Evolutionary conservation across 2,329 filamentous ascomycete genomes (phyloP).

Genomic region (Dactylellina sp.): DNA sequence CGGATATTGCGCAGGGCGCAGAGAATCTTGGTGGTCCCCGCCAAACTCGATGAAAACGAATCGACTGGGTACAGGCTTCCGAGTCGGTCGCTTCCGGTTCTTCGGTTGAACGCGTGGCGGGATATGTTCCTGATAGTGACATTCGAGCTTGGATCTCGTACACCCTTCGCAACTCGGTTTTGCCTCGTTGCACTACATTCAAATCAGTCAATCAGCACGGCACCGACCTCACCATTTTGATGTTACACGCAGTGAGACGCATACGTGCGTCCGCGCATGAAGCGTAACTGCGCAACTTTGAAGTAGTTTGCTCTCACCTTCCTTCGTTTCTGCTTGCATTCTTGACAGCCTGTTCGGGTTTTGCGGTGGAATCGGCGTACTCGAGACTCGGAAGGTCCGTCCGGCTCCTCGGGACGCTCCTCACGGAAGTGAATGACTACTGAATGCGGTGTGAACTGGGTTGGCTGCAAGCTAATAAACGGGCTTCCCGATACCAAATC

Average conservation of each 20-base stretch:
- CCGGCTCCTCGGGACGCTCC: constrained; percentile 40
- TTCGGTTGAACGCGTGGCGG: constrained; percentile 48
- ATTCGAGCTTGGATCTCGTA: constrained; percentile 36
- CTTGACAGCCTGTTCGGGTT: constrained; percentile 47
- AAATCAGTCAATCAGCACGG: no score
- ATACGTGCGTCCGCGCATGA: no score
- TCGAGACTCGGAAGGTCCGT: constrained; percentile 12
- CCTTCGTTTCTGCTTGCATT: constrained; percentile 53
- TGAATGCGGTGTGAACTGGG: constrained; percentile 32
- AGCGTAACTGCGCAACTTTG: background rate
- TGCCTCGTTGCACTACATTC: constrained; percentile 43
- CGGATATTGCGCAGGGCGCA: no score
- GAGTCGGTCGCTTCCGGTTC: constrained; percentile 47
- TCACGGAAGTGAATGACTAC: constrained; percentile 46
- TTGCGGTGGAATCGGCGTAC: constrained; percentile 51
- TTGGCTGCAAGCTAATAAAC: constrained; percentile 37
- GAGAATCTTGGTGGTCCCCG: constrained; percentile 2
- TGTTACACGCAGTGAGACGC: no score
- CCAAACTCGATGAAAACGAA: constrained; percentile 55
- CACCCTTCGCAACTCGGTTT: constrained; percentile 51
- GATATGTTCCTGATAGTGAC: constrained; percentile 48
- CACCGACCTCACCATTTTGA: no score
- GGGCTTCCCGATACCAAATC: constrained; percentile 37
- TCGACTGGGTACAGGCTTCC: constrained; percentile 38
- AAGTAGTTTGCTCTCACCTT: constrained; percentile 29